Evolutionary conservation across 495 filamentous ascomycete genomes (phyloP).

Genomic region (Neohortaea acidophila): DNA sequence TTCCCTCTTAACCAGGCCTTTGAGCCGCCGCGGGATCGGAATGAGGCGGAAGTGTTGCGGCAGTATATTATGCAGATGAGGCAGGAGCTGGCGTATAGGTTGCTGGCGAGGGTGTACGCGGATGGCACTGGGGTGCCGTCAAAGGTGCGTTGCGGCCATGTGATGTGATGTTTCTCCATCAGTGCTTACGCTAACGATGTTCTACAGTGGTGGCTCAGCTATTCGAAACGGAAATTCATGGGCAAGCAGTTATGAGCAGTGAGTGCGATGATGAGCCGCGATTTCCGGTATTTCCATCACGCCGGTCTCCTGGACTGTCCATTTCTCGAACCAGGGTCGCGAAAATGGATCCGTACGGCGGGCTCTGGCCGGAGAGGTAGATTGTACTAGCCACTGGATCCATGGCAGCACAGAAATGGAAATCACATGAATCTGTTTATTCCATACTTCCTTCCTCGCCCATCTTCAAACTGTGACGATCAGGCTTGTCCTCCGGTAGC

Average conservation of each 20-base stretch:
- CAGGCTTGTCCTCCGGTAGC: no score
- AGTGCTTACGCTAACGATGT: constrained; percentile 1
- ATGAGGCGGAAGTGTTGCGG: constrained; percentile 73
- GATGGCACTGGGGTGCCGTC: constrained; percentile 66
- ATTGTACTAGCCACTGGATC: no score
- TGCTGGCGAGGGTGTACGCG: constrained; percentile 73
- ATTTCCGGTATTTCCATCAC: no score
- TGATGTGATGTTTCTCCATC: constrained; percentile 5
- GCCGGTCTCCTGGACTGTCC: no score
- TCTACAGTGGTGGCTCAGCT: constrained; percentile 85
- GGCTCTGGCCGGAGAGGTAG: no score
- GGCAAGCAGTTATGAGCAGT: constrained; percentile 52
- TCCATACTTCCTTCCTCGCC: no score
- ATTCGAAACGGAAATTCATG: constrained; percentile 98
- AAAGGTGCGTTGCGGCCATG: constrained; percentile 43
- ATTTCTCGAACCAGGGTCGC: no score
- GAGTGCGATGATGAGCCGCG: no score
- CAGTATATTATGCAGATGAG: constrained; percentile 82
- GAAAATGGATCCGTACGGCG: no score
- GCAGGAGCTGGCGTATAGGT: constrained; percentile 70
- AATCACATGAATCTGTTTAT: no score
- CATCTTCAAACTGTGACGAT: no score
- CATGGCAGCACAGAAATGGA: no score
- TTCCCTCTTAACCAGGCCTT: constrained; percentile 86
- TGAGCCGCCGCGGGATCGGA: constrained; percentile 65